Evolutionary conservation across 345 rosid species (phyloP).

Genomic region (Xanthoceras sorbifolium): DNA sequence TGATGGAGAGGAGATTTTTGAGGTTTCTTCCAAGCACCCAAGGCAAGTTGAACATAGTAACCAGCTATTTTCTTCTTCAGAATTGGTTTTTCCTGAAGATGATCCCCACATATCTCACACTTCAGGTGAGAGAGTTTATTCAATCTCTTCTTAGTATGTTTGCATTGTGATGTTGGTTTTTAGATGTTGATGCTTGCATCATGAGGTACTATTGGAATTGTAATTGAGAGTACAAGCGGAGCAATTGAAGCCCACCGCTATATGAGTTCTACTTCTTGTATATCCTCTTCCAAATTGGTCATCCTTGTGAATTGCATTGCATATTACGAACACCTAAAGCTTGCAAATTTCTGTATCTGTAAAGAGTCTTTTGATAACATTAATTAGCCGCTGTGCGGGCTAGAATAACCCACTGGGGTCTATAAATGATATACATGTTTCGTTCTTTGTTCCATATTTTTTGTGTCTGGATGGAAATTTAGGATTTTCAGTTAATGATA

Average conservation of each 20-base stretch:
- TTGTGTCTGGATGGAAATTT: too few relatives aligned
- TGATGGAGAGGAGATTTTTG: constrained; percentile 35
- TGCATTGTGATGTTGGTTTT: neutral
- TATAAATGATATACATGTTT: too few relatives aligned
- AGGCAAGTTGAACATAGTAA: constrained; percentile 34
- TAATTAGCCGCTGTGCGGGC: neutral
- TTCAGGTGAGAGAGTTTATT: constrained; percentile 36
- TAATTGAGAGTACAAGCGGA: neutral
- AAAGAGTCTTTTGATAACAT: neutral
- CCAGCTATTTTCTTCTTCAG: constrained; percentile 26
- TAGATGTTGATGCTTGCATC: neutral
- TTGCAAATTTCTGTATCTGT: neutral
- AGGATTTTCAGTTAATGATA: neutral
- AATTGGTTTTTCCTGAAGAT: constrained; percentile 26
- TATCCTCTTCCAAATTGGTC: neutral
- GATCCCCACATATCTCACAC: neutral
- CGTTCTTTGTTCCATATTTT: neutral
- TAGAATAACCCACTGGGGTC: neutral
- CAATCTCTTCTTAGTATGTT: neutral
- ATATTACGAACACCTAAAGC: neutral
- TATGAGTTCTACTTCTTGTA: neutral
- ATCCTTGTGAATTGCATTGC: neutral
- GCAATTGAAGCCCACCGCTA: neutral
- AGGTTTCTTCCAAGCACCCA: constrained; percentile 41
- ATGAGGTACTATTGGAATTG: neutral